A percentile compares a stretch with the other conserved stretches of the same genome.
Evolutionary conservation across 768 basidiomycete genomes (phyloP).

Genomic region (Russula sp.): DNA sequence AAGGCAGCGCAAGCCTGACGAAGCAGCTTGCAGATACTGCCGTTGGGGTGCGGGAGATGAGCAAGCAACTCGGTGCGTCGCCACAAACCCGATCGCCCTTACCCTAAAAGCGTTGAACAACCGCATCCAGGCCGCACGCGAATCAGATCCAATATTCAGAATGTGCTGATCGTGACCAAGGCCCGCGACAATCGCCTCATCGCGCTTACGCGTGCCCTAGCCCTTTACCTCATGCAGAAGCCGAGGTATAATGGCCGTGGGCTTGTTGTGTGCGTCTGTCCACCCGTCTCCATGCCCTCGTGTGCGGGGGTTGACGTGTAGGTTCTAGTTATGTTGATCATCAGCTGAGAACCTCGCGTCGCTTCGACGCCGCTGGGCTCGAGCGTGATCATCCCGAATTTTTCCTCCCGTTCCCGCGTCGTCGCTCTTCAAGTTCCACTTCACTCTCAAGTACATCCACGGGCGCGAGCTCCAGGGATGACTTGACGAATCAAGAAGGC

Average conservation of each 20-base stretch:
- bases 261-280: conserved; percentile 69
- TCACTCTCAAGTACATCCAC: conserved; percentile 58
- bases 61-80: conserved; percentile 87
- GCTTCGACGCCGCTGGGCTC: conserved; percentile 93
- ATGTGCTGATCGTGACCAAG: conserved; percentile 93
- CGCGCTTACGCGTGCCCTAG: conserved; percentile 89
- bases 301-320: conserved; percentile 20
- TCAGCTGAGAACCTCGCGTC: conserved; percentile 81
- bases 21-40: conserved; percentile 95
- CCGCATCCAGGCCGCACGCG: conserved; percentile 73
- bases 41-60: conserved; percentile 96
- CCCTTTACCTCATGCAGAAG: conserved; percentile 93
- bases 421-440: conserved; percentile 66
- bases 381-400: conserved; percentile 82
- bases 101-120: not conserved
- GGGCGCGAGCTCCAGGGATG: conserved; percentile 44
- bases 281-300: conserved; percentile 25
- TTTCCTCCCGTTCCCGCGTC: conserved; percentile 73
- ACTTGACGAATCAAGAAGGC: conserved; percentile 61
- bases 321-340: conserved; percentile 82
- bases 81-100: not conserved
- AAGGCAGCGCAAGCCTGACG: conserved; percentile 77
- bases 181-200: conserved; percentile 96
- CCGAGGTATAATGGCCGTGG: conserved; percentile 68
- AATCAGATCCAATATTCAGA: conserved; percentile 88